Conservation (phyloP, 2,329 filamentous ascomycete genomes). For the Aspergillus awamori region DNA sequence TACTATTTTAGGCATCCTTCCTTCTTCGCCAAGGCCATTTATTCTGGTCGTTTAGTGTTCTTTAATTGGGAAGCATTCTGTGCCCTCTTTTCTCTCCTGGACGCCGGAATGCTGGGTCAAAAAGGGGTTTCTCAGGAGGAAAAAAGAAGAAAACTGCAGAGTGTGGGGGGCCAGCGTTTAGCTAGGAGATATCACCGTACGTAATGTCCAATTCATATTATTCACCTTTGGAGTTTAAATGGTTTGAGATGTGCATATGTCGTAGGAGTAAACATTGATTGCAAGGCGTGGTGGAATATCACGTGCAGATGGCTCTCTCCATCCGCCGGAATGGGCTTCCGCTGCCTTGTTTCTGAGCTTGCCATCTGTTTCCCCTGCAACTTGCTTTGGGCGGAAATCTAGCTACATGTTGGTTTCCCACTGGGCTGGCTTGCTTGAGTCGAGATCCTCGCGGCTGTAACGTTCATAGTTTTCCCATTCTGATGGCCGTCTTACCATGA, state of each 20-base stretch:
- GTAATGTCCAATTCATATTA: constrained; percentile 7
- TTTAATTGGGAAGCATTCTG: constrained; percentile 12
- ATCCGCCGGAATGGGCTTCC: constrained; percentile 4
- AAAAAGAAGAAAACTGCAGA: neutral
- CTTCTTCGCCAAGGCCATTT: constrained; percentile 1
- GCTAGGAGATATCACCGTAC: constrained; percentile 12
- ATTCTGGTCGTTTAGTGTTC: constrained; percentile 8
- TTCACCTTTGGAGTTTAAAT: neutral
- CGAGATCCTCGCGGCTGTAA: no score
- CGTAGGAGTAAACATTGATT: neutral
- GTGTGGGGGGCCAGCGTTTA: neutral
- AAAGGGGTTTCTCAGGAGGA: constrained; percentile 6
- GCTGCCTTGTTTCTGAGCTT: neutral
- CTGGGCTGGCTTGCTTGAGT: no score
- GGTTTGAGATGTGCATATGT: neutral
- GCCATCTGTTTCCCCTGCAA: neutral
- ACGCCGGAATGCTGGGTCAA: constrained; percentile 6
- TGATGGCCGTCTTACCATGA: neutral
- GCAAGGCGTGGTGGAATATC: neutral
- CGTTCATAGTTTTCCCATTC: neutral
- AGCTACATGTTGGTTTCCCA: no score
- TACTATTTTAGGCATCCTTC: constrained; percentile 7
- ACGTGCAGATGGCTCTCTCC: neutral
- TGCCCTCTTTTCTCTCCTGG: constrained; percentile 4
- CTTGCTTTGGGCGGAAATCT: neutral